Conservation (phyloP, 257 asterid genomes). For the Solanum peruvianum region DNA sequence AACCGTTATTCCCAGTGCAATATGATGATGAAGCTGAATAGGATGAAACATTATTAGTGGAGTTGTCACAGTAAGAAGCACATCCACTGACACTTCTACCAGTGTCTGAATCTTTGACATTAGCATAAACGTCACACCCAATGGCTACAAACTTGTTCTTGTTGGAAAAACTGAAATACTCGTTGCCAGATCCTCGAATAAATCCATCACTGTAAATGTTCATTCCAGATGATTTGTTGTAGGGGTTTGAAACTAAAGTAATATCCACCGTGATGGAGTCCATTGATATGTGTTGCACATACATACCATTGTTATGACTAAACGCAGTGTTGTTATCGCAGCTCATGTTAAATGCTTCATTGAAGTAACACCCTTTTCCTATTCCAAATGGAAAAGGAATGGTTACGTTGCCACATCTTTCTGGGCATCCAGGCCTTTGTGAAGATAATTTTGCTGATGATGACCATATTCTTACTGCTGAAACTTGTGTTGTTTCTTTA, state of each 20-base stretch:
- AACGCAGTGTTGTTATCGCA: neutral
- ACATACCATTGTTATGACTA: accelerated
- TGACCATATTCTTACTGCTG: neutral
- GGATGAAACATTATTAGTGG: neutral
- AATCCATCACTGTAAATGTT: neutral
- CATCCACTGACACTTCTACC: neutral
- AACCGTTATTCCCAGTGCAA: slow-evolving; percentile 16
- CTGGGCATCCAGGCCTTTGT: slow-evolving; percentile 24
- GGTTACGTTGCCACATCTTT: neutral
- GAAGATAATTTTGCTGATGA: neutral
- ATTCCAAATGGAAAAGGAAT: slow-evolving; percentile 54
- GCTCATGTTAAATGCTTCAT: neutral
- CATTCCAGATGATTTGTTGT: slow-evolving; percentile 4
- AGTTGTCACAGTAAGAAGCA: slow-evolving; percentile 7
- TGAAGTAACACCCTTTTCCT: slow-evolving; percentile 23
- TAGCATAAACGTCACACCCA: slow-evolving; percentile 20
- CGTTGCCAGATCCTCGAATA: accelerated
- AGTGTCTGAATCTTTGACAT: neutral
- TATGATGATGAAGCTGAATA: neutral
- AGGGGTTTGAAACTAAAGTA: neutral
- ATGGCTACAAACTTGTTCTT: slow-evolving; percentile 12
- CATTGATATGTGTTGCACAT: neutral
- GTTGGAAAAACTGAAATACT: neutral
- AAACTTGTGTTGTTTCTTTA: neutral
- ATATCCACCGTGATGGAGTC: neutral